A percentile compares a stretch with the other conserved stretches of the same genome.
Evolutionary conservation across 2,329 filamentous ascomycete genomes (phyloP).

Genomic region (Lasiodiplodia citricola): DNA sequence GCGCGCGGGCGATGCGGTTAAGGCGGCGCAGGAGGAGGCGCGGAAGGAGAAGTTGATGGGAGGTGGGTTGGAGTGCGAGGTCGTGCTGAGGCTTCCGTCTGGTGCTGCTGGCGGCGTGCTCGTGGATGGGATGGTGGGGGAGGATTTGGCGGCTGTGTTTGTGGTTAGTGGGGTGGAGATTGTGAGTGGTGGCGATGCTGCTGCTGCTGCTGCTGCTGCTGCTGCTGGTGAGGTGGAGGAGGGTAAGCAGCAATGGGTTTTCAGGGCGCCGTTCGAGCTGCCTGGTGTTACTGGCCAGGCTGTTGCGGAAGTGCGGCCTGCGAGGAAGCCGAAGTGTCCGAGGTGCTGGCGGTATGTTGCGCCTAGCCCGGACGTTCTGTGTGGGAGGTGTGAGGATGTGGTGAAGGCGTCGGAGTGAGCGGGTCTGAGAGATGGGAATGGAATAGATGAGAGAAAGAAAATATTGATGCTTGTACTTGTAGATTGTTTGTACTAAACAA

Average conservation of each 20-base stretch:
- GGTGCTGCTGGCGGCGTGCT: slow-evolving; percentile 30
- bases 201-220: slow-evolving; percentile 24
- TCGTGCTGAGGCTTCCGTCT: slow-evolving; percentile 59
- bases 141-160: slow-evolving; percentile 47
- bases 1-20: slow-evolving; percentile 69
- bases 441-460: no score
- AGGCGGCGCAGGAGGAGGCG: slow-evolving; percentile 75
- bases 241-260: slow-evolving; percentile 37
- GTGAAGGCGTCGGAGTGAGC: slow-evolving; percentile 58
- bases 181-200: slow-evolving; percentile 26
- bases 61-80: slow-evolving; percentile 78
- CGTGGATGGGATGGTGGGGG: neutral
- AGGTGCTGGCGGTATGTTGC: slow-evolving; percentile 89
- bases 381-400: slow-evolving; percentile 68
- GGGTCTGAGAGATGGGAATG: no score
- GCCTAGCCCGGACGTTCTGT: slow-evolving; percentile 69
- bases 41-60: slow-evolving; percentile 74
- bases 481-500: no score
- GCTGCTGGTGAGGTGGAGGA: slow-evolving; percentile 28
- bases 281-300: slow-evolving; percentile 22
- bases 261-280: slow-evolving; percentile 40
- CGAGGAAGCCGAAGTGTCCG: slow-evolving; percentile 71
- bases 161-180: slow-evolving; percentile 49
- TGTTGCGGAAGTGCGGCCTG: slow-evolving; percentile 39
- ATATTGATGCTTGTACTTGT: no score